Evolutionary conservation across 2,329 filamentous ascomycete genomes (phyloP).

Genomic region (Colletotrichum sp.): DNA sequence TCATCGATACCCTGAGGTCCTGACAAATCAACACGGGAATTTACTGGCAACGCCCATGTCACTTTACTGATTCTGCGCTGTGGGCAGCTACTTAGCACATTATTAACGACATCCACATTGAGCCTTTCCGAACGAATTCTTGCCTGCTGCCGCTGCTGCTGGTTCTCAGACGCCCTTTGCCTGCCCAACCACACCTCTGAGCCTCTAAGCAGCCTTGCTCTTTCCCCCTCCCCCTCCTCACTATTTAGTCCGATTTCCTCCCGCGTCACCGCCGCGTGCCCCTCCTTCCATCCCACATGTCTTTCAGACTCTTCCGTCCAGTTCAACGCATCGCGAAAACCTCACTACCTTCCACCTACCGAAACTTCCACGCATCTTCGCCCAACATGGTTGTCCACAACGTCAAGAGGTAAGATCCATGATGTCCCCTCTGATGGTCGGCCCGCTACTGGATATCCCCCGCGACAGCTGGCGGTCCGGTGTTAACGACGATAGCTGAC

Average conservation of each 20-base stretch:
- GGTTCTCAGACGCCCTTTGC: neutral
- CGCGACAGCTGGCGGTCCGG: no score
- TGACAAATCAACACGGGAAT: slow-evolving; percentile 9
- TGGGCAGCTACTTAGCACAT: neutral
- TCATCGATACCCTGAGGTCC: slow-evolving; percentile 11
- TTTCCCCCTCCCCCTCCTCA: neutral
- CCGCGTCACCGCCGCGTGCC: neutral
- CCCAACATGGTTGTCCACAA: slow-evolving; percentile 50
- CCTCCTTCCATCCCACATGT: slow-evolving; percentile 10
- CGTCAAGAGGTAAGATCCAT: slow-evolving; percentile 42
- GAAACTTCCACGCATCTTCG: slow-evolving; percentile 39
- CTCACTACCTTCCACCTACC: neutral
- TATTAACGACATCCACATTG: neutral
- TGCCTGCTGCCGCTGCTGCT: neutral
- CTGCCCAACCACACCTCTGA: neutral
- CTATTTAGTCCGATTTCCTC: slow-evolving; percentile 13
- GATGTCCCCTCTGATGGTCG: no score
- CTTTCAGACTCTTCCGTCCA: slow-evolving; percentile 9
- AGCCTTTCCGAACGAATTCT: neutral
- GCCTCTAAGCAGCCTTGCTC: neutral
- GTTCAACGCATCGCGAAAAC: slow-evolving; percentile 15
- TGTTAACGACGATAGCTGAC: neutral
- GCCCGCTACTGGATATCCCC: no score
- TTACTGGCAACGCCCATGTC: slow-evolving; percentile 3
- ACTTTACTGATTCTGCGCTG: neutral